Conservation (phyloP, 2,329 filamentous ascomycete species). For the Samsoniella hepiali region DNA sequence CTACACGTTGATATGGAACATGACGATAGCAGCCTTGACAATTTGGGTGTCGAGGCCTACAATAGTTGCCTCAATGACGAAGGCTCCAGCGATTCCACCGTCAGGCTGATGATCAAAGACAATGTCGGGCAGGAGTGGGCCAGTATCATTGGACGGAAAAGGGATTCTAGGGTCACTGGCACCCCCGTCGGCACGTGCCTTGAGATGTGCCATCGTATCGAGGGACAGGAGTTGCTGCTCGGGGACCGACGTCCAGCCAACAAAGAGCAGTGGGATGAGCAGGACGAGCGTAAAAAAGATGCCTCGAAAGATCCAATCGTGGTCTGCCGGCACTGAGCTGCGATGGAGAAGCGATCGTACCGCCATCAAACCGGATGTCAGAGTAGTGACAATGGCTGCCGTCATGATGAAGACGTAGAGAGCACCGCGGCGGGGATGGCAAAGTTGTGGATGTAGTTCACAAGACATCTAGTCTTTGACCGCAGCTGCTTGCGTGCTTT, state of each 20-base stretch:
- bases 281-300: conserved; percentile 25
- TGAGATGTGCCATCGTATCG: too few species aligned
- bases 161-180: not conserved
- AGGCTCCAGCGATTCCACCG: conserved; percentile 5
- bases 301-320: conserved; percentile 27
- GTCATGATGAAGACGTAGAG: conserved; percentile 24
- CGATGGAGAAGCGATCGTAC: conserved; percentile 18
- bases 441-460: not conserved
- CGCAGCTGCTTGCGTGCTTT: not conserved
- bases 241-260: conserved; percentile 20
- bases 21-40: conserved; percentile 17
- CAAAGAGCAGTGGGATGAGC: conserved; percentile 19
- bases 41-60: too few species aligned
- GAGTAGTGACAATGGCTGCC: conserved; percentile 20
- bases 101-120: not conserved
- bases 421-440: conserved; percentile 13
- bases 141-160: not conserved
- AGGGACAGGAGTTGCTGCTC: too few species aligned
- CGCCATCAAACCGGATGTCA: conserved; percentile 21
- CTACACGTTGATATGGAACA: conserved; percentile 28
- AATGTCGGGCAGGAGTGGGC: not conserved
- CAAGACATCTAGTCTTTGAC: too few species aligned
- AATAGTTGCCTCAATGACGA: conserved; percentile 3
- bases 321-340: conserved; percentile 8
- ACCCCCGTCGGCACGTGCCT: too few species aligned